Conservation (phyloP, 2,329 filamentous ascomycete genomes). For the Exserohilum turcica region DNA sequence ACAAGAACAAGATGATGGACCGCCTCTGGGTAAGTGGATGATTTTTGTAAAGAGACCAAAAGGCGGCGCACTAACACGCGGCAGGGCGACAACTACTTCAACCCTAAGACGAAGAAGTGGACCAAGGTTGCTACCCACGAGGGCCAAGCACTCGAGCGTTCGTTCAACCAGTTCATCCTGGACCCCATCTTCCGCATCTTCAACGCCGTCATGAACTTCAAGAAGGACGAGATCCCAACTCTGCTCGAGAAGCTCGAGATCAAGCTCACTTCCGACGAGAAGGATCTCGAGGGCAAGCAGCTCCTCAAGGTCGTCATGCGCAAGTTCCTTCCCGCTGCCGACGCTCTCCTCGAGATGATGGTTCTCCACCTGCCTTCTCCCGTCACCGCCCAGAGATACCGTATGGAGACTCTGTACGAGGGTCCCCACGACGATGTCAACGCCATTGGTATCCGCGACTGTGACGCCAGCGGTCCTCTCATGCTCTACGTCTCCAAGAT, state of each 20-base stretch:
- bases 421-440: slow-evolving; percentile 91
- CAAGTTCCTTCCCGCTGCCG: slow-evolving; percentile 97
- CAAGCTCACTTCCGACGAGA: slow-evolving; percentile 86
- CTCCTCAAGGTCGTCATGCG: slow-evolving; percentile 98
- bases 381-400: slow-evolving; percentile 94
- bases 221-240: slow-evolving; percentile 84
- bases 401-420: slow-evolving; percentile 98
- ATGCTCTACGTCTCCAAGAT: slow-evolving; percentile 99
- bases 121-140: slow-evolving; percentile 83
- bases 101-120: slow-evolving; percentile 99
- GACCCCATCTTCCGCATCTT: slow-evolving; percentile 99
- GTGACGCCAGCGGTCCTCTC: slow-evolving; percentile 95
- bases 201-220: slow-evolving; percentile 94
- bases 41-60: not conserved
- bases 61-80: slow-evolving; percentile 27
- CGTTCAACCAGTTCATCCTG: slow-evolving; percentile 99
- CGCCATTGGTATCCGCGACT: slow-evolving; percentile 97
- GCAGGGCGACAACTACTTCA: slow-evolving; percentile 97
- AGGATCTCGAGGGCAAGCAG: slow-evolving; percentile 93
- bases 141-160: slow-evolving; percentile 91
- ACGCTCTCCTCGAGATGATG: slow-evolving; percentile 99
- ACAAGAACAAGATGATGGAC: slow-evolving; percentile 99
- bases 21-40: slow-evolving; percentile 82
- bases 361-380: slow-evolving; percentile 98
- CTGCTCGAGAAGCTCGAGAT: slow-evolving; percentile 93